Conservation (phyloP, 192 early-diverging fungal species). For the Coemansia sp. region DNA sequence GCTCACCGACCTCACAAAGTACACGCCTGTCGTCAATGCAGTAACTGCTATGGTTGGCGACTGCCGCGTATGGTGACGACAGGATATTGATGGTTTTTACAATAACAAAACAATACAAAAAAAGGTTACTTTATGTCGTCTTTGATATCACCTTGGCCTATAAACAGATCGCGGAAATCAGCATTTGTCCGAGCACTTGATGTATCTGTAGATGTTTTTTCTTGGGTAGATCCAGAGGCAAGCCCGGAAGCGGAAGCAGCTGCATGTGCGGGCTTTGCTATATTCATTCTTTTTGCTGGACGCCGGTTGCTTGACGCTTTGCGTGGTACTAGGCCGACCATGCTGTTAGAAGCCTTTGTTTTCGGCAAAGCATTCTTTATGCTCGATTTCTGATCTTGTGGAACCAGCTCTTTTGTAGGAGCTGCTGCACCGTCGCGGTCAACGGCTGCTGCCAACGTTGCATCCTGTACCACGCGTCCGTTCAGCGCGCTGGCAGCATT, state of each 20-base stretch:
- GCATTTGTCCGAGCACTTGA: conserved; percentile 13
- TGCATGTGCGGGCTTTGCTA: not conserved
- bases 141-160: not conserved
- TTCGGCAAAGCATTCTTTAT: not conserved
- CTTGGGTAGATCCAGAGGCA: no score
- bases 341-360: not conserved
- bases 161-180: conserved; percentile 39
- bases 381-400: not conserved
- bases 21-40: conserved; percentile 11
- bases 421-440: not conserved
- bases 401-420: not conserved
- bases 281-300: conserved; percentile 27
- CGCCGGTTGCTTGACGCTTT: conserved; percentile 14
- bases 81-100: conserved; percentile 16
- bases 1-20: conserved; percentile 7
- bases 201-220: not conserved
- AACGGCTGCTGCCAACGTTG: not conserved
- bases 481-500: conserved; percentile 14
- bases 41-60: conserved; percentile 19
- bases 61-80: conserved; percentile 22
- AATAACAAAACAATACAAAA: no score
- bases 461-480: conserved; percentile 23
- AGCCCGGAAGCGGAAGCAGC: not conserved
- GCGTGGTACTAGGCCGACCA: conserved; percentile 22
- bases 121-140: no score